These are phyloP conservation scores for Phytophthora europaea DNA, from an alignment of 352 stramenopile species.

Conservation along the genomic window DNA sequence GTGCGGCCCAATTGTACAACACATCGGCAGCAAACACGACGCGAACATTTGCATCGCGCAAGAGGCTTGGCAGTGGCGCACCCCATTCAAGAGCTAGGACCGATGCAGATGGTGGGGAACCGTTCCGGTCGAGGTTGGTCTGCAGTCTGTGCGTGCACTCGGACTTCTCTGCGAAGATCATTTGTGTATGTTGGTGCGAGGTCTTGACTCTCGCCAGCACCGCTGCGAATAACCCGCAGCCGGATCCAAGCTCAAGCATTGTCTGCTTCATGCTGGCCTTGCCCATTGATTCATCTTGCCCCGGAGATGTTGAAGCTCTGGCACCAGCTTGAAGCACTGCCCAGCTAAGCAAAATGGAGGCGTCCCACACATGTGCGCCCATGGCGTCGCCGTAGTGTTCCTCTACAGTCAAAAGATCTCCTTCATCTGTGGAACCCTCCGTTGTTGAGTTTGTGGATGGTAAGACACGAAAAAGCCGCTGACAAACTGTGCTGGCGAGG, in stretches of 20 bases:
- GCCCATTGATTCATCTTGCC: neutral
- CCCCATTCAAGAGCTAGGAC: conserved; percentile 52
- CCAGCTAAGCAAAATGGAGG: conserved; percentile 63
- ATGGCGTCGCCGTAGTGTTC: conserved; percentile 78
- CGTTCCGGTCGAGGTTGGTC: conserved; percentile 47
- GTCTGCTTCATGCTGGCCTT: neutral
- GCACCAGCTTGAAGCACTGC: conserved; percentile 33
- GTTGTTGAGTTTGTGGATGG: neutral
- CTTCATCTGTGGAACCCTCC: neutral
- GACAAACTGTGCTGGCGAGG: conserved; percentile 16
- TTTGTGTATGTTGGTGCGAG: neutral
- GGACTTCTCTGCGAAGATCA: conserved; percentile 47
- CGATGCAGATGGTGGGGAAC: neutral
- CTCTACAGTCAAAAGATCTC: conserved; percentile 37
- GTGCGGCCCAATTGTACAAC: conserved; percentile 68
- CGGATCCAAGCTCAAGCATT: conserved; percentile 59
- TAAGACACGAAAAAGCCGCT: conserved; percentile 12
- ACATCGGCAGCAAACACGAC: conserved; percentile 66
- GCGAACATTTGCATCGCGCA: conserved; percentile 11
- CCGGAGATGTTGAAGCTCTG: neutral
- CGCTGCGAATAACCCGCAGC: conserved; percentile 59
- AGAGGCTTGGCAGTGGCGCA: neutral
- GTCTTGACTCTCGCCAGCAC: conserved; percentile 22
- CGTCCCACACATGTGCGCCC: conserved; percentile 77
- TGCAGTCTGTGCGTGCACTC: conserved; percentile 40